Percentiles rank a stretch among this genome's conserved stretches.
phyloP scores from a whole-genome alignment of 352 stramenopile species.

The Globisporangium heterothallicum region DNA sequence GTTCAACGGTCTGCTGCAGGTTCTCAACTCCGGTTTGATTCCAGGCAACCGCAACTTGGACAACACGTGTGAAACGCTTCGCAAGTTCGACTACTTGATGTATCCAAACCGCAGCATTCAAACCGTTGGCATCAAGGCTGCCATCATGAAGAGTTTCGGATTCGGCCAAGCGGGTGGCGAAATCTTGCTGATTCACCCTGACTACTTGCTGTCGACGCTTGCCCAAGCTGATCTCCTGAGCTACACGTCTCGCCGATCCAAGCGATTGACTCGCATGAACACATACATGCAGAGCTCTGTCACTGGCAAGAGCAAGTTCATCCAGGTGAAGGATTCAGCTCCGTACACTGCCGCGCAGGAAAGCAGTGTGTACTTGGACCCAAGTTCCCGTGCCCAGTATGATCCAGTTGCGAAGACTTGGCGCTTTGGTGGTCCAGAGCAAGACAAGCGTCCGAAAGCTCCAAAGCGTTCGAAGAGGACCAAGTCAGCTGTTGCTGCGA shows the following conservation, averaged over 20 bases:
- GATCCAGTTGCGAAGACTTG: constrained; percentile 61
- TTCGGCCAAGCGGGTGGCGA: constrained; percentile 78
- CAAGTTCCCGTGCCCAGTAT: constrained; percentile 69
- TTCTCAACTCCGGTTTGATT: constrained; percentile 70
- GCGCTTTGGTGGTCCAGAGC: constrained; percentile 44
- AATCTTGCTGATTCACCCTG: constrained; percentile 69
- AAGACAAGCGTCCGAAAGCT: constrained; percentile 42
- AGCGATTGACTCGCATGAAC: constrained; percentile 72
- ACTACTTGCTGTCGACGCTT: constrained; percentile 65
- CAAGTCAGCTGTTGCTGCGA: background rate
- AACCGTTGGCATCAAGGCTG: constrained; percentile 73
- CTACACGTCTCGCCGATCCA: constrained; percentile 35
- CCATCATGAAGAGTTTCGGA: constrained; percentile 80
- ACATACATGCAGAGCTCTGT: constrained; percentile 71
- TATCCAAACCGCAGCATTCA: constrained; percentile 81
- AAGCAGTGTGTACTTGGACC: constrained; percentile 83
- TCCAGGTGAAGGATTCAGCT: constrained; percentile 78
- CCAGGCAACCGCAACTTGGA: constrained; percentile 81
- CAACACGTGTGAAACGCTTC: constrained; percentile 65
- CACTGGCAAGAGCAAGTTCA: constrained; percentile 62
- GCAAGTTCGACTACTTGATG: constrained; percentile 72
- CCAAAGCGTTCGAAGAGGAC: constrained; percentile 19
- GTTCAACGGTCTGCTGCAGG: constrained; percentile 78
- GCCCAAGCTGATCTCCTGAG: constrained; percentile 34
- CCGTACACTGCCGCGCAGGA: constrained; percentile 80